Conservation (phyloP, 2,329 filamentous ascomycete genomes). For the Fusarium sp. region DNA sequence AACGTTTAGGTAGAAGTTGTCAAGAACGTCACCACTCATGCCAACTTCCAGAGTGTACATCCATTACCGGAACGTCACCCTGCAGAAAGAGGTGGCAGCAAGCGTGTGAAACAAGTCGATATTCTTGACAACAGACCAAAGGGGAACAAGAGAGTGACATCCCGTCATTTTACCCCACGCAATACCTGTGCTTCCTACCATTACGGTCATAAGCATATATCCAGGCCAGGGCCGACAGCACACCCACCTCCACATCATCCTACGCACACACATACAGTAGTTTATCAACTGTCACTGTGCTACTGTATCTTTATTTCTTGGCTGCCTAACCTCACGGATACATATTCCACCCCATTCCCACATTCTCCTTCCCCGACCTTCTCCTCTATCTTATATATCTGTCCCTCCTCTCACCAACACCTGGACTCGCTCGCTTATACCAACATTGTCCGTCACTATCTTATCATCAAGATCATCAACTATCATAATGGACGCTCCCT, state of each 20-base stretch:
- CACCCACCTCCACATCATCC: constrained; percentile 2
- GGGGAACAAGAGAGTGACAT: constrained; percentile 11
- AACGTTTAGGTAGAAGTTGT: background rate
- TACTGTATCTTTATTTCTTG: constrained; percentile 17
- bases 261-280: constrained; percentile 3
- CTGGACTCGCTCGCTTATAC: background rate
- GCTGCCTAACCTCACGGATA: constrained; percentile 21
- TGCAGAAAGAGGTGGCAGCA: constrained; percentile 16
- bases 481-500: constrained; percentile 48
- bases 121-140: constrained; percentile 7
- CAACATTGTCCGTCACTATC: constrained; percentile 13
- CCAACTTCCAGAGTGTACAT: constrained; percentile 6
- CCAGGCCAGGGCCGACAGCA: constrained; percentile 5
- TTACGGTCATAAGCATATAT: constrained; percentile 19
- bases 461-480: background rate
- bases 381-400: background rate
- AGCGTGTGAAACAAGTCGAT: constrained; percentile 19
- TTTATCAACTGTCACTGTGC: constrained; percentile 4
- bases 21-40: constrained; percentile 27
- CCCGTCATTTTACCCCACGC: constrained; percentile 29
- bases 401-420: background rate
- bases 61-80: constrained; percentile 17
- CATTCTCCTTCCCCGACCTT: background rate
- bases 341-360: constrained; percentile 22
- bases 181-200: background rate